A percentile compares a stretch with the other conserved stretches of the same genome.
Evolutionary conservation across 192 early-diverging fungal species (phyloP).

Genomic region (Thamnidium elegans): DNA sequence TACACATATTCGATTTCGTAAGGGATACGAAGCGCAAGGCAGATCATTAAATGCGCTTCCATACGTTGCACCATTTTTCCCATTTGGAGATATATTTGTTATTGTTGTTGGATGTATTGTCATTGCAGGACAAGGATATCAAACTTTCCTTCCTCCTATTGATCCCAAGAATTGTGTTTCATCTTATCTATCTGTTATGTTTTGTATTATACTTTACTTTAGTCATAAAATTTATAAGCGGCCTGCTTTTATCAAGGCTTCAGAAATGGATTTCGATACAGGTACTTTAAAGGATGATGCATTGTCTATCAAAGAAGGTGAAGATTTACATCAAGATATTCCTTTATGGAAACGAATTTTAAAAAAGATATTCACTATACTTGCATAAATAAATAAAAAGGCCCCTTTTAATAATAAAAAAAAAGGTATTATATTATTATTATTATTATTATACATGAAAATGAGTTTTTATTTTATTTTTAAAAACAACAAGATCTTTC

Average conservation of each 20-base stretch:
- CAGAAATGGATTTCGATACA: conserved; percentile 59
- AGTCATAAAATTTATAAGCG: conserved; percentile 48
- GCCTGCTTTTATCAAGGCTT: conserved; percentile 48
- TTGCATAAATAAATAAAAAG: conserved; percentile 22
- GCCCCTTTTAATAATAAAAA: no score
- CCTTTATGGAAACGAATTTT: conserved; percentile 21
- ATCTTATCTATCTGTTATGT: conserved; percentile 58
- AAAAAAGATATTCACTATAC: conserved; percentile 13
- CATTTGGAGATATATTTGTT: conserved; percentile 67
- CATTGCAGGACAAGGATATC: conserved; percentile 55
- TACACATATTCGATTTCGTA: conserved; percentile 79
- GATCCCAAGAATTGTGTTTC: conserved; percentile 52
- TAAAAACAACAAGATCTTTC: conserved; percentile 46
- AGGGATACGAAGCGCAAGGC: conserved; percentile 67
- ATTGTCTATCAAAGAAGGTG: conserved; percentile 10
- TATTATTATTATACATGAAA: no score
- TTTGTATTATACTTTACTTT: conserved; percentile 57
- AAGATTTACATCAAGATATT: background rate
- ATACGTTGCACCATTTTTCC: conserved; percentile 72
- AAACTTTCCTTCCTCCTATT: conserved; percentile 52
- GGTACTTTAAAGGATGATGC: conserved; percentile 34
- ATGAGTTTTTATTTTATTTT: no score
- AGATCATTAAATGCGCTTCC: conserved; percentile 59
- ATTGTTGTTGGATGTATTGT: conserved; percentile 60
- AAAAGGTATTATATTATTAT: no score